A percentile compares a stretch with the other conserved stretches of the same genome.
Conservation (phyloP, 306 rosid genomes). For the Glycine latifolia region DNA sequence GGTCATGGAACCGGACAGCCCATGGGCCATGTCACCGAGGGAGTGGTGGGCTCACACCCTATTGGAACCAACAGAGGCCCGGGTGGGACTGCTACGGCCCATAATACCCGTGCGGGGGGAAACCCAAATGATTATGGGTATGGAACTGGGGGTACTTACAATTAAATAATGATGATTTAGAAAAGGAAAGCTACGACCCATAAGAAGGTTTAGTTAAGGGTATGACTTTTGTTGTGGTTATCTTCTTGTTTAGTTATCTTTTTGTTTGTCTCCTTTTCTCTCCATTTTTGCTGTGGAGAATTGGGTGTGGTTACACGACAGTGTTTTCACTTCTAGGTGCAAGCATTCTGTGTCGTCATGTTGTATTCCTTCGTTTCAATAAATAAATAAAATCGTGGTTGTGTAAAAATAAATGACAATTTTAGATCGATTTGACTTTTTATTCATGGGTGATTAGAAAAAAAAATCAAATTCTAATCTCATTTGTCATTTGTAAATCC, state of each 20-base stretch:
- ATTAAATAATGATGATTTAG: not conserved
- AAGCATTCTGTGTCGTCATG: no score
- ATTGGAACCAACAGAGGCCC: conserved; percentile 55
- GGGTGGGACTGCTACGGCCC: conserved; percentile 53
- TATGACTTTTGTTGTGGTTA: no score
- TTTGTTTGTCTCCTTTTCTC: not conserved
- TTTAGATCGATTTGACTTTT: no score
- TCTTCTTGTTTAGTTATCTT: not conserved
- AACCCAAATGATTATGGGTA: conserved; percentile 42
- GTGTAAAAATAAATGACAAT: no score
- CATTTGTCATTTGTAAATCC: no score
- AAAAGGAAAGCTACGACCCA: no score
- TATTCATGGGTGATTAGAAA: no score
- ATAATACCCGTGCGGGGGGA: conserved; percentile 47
- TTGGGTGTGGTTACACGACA: not conserved
- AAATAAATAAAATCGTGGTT: no score
- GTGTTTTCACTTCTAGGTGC: no score
- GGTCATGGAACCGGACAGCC: conserved; percentile 68
- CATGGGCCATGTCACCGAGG: conserved; percentile 50
- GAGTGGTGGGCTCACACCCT: conserved; percentile 61
- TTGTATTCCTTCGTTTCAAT: no score
- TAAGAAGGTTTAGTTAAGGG: not conserved
- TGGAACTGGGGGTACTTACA: conserved; percentile 55
- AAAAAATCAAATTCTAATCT: no score
- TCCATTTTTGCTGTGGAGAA: not conserved